Conservation (phyloP, 441 rosid genomes). For the Raphanus hybrid region DNA sequence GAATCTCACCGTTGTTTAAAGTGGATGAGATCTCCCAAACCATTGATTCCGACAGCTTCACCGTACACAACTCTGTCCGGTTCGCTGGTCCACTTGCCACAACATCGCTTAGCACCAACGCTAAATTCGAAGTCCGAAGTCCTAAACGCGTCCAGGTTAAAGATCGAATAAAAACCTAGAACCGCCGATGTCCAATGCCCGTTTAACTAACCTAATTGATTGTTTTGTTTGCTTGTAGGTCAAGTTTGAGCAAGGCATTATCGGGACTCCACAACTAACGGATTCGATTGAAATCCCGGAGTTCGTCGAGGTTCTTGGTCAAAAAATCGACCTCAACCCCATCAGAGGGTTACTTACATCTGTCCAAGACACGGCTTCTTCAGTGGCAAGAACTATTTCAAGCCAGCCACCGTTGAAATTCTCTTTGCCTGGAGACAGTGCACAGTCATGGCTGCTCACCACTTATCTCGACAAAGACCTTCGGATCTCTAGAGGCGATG, state of each 20-base stretch:
- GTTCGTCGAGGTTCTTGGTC: conserved; percentile 78
- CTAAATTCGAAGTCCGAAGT: conserved; percentile 89
- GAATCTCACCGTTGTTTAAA: conserved; percentile 75
- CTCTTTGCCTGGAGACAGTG: conserved; percentile 62
- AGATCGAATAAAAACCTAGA: background rate
- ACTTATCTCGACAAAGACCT: conserved; percentile 93
- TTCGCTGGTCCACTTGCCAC: conserved; percentile 84
- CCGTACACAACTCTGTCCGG: conserved; percentile 77
- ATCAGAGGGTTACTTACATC: conserved; percentile 75
- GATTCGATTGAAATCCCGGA: conserved; percentile 87
- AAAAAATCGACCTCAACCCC: conserved; percentile 73
- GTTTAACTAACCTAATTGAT: background rate
- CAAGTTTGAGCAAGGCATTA: conserved; percentile 86
- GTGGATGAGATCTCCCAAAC: conserved; percentile 97
- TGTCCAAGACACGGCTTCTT: conserved; percentile 83
- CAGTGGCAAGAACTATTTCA: conserved; percentile 85
- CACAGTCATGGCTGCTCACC: conserved; percentile 90
- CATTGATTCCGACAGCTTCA: conserved; percentile 79
- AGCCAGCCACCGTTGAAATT: conserved; percentile 93
- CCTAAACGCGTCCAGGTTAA: conserved; percentile 92
- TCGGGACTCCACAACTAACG: conserved; percentile 90
- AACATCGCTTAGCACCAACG: conserved; percentile 78
- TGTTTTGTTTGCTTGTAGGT: conserved; percentile 50
- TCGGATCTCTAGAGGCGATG: conserved; percentile 92
- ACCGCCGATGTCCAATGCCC: background rate